phyloP scores from a whole-genome alignment of 805 yeast genomes.

The Torulaspora maleeae region DNA sequence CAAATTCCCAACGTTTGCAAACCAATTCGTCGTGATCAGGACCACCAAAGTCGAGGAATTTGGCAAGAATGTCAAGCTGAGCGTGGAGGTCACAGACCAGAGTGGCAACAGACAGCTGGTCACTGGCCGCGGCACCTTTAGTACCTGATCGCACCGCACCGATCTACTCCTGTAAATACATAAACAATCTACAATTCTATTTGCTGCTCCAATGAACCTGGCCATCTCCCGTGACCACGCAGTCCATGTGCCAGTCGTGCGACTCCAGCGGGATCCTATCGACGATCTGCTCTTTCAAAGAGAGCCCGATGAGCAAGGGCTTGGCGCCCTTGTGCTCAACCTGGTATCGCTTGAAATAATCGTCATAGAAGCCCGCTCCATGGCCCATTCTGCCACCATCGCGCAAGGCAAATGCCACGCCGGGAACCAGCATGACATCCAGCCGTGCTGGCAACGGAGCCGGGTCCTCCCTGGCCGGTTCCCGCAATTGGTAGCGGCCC shows the following conservation, averaged over 20 bases:
- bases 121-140: conserved; percentile 48
- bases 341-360: conserved; percentile 51
- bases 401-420: conserved; percentile 57
- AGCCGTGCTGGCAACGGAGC: conserved; percentile 37
- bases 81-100: conserved; percentile 50
- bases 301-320: conserved; percentile 32
- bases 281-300: conserved; percentile 30
- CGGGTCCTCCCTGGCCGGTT: conserved; percentile 47
- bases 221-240: conserved; percentile 32
- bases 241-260: conserved; percentile 34
- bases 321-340: conserved; percentile 16
- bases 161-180: conserved; percentile 1
- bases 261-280: conserved; percentile 24
- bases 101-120: conserved; percentile 50
- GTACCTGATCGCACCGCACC: background rate
- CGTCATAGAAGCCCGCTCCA: conserved; percentile 92
- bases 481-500: conserved; percentile 64
- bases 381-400: conserved; percentile 67
- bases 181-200: conserved; percentile 40
- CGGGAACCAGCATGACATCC: conserved; percentile 79
- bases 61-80: conserved; percentile 36
- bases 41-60: conserved; percentile 40
- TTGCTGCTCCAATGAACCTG: conserved; percentile 36
- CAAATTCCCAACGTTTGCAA: conserved; percentile 69
- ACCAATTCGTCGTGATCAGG: conserved; percentile 66